phyloP scores from a whole-genome alignment of 2,329 filamentous ascomycete species.

The Pseudogymnoascus verrucosus region DNA sequence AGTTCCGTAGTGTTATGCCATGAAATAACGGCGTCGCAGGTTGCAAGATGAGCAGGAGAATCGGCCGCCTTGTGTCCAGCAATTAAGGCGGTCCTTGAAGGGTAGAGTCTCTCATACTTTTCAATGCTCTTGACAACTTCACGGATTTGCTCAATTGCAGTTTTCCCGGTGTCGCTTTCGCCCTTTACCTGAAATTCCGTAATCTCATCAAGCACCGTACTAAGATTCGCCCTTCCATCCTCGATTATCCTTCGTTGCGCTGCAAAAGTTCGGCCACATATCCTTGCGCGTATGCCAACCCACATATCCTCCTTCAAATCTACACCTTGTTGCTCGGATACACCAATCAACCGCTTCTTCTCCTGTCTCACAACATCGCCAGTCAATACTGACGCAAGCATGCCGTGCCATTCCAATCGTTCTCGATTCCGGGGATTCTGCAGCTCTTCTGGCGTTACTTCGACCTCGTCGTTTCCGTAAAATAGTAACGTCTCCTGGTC shows the following conservation, averaged over 20 bases:
- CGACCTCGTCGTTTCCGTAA: constrained; percentile 80
- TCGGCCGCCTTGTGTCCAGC: constrained; percentile 67
- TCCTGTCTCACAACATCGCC: constrained; percentile 97
- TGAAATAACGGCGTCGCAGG: constrained; percentile 80
- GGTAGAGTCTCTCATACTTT: constrained; percentile 77
- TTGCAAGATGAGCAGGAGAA: constrained; percentile 69
- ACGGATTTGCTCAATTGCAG: constrained; percentile 78
- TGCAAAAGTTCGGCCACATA: constrained; percentile 74
- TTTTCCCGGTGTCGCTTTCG: constrained; percentile 78
- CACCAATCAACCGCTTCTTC: constrained; percentile 88
- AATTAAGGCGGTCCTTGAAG: constrained; percentile 68
- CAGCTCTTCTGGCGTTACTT: constrained; percentile 83
- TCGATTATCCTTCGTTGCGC: constrained; percentile 84
- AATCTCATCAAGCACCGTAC: constrained; percentile 74
- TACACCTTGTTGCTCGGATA: constrained; percentile 52
- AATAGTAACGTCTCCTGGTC: constrained; percentile 91
- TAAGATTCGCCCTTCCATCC: constrained; percentile 67
- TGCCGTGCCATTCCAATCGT: constrained; percentile 93
- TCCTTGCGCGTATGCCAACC: constrained; percentile 76
- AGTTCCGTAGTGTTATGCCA: constrained; percentile 97
- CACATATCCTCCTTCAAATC: constrained; percentile 72
- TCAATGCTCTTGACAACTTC: constrained; percentile 88
- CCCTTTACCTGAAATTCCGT: constrained; percentile 92
- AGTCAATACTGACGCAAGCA: constrained; percentile 90
- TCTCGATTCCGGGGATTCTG: constrained; percentile 83